Evolutionary conservation across 805 yeast genomes (phyloP), one percentile per base, ranked within the genome.

Genomic region (Starmera caribaea): DNA sequence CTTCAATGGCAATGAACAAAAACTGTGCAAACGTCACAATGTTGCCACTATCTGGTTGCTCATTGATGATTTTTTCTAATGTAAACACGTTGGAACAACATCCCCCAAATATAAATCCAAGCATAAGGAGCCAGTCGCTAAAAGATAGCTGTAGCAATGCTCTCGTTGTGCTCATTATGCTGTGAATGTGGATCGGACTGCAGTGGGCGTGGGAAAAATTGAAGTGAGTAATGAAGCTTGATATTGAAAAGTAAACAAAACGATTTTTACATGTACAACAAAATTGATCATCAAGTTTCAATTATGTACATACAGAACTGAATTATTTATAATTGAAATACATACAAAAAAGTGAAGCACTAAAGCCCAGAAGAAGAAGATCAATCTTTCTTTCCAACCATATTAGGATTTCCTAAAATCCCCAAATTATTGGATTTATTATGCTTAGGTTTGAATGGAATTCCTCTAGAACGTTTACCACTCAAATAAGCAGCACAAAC

Each of bases 71-170:
- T 21, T 65, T 54, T 53, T 83, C 92, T 38, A 82, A 58, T 1
- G 82, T 67, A 42, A 73, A 62, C 26, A 79, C 88, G 54, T 80
- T 83, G 28, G 76, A 61, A 53, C 92, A 83, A 54, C 92, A 82
- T 4, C 89, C 87, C 0, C 84, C 82, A 50, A 80, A 76, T 11
- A 80, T 73, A 28, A 73, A 45, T 6, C 48, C 49, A 1, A 44
- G 12, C 21, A 51, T 41, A 4, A 51, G 35, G 9, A 47, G 35
- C 56, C 56, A 51, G 16, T 51, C 54, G 34, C 42, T 45, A 10
- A 46, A 8, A 8, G 50, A 46, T 16, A 49, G 35, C 30, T 51
- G 54, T 1, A 48, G 30, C 1, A 50, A 17, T 5, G 47, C 43
- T 2, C 36, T 11, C 6, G 34, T 7, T 14, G 13, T 35, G 10